These are phyloP conservation scores for Arabidopsis arenosa DNA, from an alignment of 345 rosid species.

Conservation along the genomic window DNA sequence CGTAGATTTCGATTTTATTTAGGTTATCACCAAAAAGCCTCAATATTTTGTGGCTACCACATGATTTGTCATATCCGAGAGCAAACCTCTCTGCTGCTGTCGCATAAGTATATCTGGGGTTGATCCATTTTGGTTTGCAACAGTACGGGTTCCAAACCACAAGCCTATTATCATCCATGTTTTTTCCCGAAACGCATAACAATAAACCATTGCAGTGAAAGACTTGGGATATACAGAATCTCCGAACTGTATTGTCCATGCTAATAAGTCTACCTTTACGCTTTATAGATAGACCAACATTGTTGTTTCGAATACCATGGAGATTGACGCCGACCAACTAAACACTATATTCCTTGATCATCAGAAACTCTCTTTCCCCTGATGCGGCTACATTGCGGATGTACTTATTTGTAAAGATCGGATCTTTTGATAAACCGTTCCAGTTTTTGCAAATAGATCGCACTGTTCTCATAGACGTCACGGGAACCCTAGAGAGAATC, in stretches of 20 bases:
- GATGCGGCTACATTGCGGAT: neutral
- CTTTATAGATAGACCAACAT: neutral
- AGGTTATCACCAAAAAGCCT: neutral
- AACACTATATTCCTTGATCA: neutral
- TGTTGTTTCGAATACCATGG: neutral
- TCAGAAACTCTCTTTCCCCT: neutral
- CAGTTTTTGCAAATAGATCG: constrained; percentile 12
- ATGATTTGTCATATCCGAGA: constrained; percentile 14
- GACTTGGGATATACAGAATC: too few species aligned
- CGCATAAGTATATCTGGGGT: neutral
- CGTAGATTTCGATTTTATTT: neutral
- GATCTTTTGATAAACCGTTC: constrained; percentile 1
- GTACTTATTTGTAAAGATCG: neutral
- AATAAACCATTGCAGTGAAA: too few species aligned
- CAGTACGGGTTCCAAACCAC: too few species aligned
- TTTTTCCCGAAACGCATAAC: too few species aligned
- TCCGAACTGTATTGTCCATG: too few species aligned
- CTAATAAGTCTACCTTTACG: neutral
- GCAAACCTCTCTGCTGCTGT: neutral
- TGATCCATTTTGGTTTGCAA: too few species aligned
- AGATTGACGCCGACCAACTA: neutral
- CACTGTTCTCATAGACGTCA: neutral
- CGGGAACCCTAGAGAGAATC: constrained; percentile 6
- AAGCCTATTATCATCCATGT: too few species aligned
- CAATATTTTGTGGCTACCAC: constrained; percentile 18